Base-by-base conservation (phyloP, 768 basidiomycete genomes). In the Trametes cubensis region DNA sequence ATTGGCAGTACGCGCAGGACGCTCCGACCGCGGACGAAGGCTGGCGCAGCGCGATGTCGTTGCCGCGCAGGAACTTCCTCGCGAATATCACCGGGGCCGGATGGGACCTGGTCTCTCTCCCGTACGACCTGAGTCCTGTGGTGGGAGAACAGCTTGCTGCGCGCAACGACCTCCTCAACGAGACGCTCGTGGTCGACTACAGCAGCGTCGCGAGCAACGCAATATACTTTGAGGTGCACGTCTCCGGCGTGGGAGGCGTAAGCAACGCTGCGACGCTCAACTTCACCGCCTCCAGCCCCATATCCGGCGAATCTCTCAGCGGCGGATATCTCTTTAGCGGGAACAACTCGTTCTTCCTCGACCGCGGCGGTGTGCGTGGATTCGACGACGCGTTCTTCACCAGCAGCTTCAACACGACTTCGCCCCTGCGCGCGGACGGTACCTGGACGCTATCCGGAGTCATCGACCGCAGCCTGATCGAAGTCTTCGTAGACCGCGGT, bases 41-140 rank as follows among this genome's bases (percentile, higher is more conserved):
- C 28, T 63, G 62, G 62, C 62, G 58, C 45, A 59, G 62, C 58
- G 52, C 53, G 4, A 59, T 63, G 62, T 49, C 52, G 25, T 47
- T 63, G 45, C 62, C 62, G 39, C 62, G 58, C 39, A 45, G 62
- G 23, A 63, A 53, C 47, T 38, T 54, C 47, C 57, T 55, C 52
- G 38, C 57, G 26, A 53, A 63, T 47, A 25, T 48, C 38, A 23
- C 62, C 25, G 21, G 38, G 14, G 41, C 34, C 17, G 62, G 62
- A 26, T 59, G 52, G 52, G 53, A 44, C 20, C 62, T 63, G 47
- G 46, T 59, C 21, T 59, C 57, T 20, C 57, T 40, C 57, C 62
- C 58, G 30, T 23, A 44, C 39, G 62, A 58, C 23, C 53, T 63
- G 18, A 30, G 26, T 11, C 58, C 62, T 28, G 58, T 63, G 11